A percentile compares a stretch with the other conserved stretches of the same genome.
phyloP scores from a whole-genome alignment of 495 filamentous ascomycete genomes.

The Hypomontagnella submonticulosa region DNA sequence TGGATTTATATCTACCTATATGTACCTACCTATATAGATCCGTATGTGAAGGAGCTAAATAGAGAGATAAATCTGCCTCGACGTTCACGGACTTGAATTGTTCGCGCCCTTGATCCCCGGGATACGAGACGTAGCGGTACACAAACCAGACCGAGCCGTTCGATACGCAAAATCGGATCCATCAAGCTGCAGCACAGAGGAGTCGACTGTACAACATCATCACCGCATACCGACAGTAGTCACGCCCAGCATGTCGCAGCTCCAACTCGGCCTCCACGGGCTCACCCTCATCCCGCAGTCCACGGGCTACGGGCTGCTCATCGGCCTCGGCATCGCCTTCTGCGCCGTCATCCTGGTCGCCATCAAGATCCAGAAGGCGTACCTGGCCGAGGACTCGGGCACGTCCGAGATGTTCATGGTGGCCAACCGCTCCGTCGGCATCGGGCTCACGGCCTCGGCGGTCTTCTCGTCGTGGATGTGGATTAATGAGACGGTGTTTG shows the following conservation, averaged over 20 bases:
- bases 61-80: slow-evolving; percentile 1
- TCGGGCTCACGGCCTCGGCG: slow-evolving; percentile 81
- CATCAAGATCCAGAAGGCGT: slow-evolving; percentile 77
- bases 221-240: background rate
- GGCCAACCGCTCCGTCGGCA: slow-evolving; percentile 83
- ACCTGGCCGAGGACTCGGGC: slow-evolving; percentile 76
- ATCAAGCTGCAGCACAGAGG: no score
- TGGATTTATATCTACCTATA: background rate
- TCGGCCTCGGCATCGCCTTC: slow-evolving; percentile 74
- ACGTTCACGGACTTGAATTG: background rate
- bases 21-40: background rate
- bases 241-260: slow-evolving; percentile 25
- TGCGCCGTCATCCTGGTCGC: slow-evolving; percentile 65
- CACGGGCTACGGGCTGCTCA: slow-evolving; percentile 77
- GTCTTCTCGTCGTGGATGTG: slow-evolving; percentile 89
- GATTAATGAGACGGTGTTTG: slow-evolving; percentile 75
- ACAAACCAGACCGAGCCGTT: no score
- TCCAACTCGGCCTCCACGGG: slow-evolving; percentile 32
- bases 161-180: no score
- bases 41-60: background rate
- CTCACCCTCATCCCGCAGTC: slow-evolving; percentile 52
- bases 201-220: no score
- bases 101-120: no score
- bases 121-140: slow-evolving; percentile 1
- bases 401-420: slow-evolving; percentile 91